These are phyloP conservation scores for Stropharia rugosoannulata DNA, from an alignment of 768 basidiomycete genomes.

Conservation along the genomic window DNA sequence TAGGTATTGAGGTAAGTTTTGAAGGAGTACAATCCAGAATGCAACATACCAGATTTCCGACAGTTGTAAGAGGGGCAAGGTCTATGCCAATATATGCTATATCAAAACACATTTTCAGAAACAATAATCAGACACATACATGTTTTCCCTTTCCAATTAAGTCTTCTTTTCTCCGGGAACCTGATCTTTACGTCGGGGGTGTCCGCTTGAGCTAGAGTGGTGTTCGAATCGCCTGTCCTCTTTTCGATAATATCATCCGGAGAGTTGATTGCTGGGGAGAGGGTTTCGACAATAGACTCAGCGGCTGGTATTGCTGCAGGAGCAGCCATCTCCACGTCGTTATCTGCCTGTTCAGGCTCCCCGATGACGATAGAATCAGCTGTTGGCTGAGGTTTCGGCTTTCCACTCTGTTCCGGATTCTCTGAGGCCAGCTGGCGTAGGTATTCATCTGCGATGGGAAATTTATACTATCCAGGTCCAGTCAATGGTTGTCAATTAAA, in stretches of 20 bases:
- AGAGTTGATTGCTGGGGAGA: background rate
- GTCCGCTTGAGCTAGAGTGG: constrained; percentile 39
- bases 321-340: constrained; percentile 19
- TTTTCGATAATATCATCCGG: constrained; percentile 26
- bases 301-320: constrained; percentile 6
- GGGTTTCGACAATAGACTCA: background rate
- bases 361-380: constrained; percentile 28
- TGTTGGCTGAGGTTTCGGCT: constrained; percentile 19
- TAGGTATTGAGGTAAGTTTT: constrained; percentile 24
- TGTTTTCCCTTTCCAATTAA: constrained; percentile 85
- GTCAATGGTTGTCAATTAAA: constrained; percentile 5
- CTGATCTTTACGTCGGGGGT: constrained; percentile 69
- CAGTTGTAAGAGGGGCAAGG: constrained; percentile 81
- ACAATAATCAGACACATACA: constrained; percentile 45
- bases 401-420: constrained; percentile 26
- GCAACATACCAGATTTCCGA: constrained; percentile 81
- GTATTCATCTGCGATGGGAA: constrained; percentile 63
- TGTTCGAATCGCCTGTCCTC: constrained; percentile 32
- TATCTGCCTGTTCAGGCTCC: constrained; percentile 40
- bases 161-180: constrained; percentile 80
- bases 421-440: constrained; percentile 46
- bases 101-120: background rate
- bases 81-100: constrained; percentile 19
- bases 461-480: constrained; percentile 49
- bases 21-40: background rate